Evolutionary conservation across 2,329 filamentous ascomycete species (phyloP).

Genomic region (Botrytis aclada): DNA sequence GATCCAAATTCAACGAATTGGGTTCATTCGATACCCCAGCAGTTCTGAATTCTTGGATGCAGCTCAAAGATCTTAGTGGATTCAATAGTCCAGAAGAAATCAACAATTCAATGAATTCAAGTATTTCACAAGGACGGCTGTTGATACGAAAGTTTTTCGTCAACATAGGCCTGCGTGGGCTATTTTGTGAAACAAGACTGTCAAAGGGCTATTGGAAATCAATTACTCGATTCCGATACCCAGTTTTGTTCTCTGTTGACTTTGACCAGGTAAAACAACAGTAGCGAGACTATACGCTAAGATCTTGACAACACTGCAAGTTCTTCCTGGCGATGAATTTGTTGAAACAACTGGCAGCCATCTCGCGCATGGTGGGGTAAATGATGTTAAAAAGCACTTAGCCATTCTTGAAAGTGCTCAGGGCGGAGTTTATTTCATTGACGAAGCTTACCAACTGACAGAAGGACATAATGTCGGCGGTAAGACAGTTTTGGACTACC

Average conservation of each 20-base stretch:
- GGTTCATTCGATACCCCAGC: neutral
- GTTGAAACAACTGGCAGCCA: slow-evolving; percentile 66
- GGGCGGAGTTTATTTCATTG: slow-evolving; percentile 74
- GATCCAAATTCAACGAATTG: neutral
- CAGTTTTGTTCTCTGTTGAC: slow-evolving; percentile 33
- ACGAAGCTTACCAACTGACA: slow-evolving; percentile 74
- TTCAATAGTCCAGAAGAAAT: neutral
- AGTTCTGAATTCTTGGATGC: neutral
- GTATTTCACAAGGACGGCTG: neutral
- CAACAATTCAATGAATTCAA: neutral
- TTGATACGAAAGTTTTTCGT: neutral
- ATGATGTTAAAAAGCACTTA: slow-evolving; percentile 54
- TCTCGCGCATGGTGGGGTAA: slow-evolving; percentile 60
- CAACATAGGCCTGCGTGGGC: neutral
- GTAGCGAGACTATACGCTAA: slow-evolving; percentile 68
- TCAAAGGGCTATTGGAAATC: neutral
- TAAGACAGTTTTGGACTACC: slow-evolving; percentile 62
- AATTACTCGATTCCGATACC: neutral
- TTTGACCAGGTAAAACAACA: slow-evolving; percentile 66
- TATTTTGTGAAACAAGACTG: neutral
- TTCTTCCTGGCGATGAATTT: slow-evolving; percentile 58
- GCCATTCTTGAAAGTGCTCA: slow-evolving; percentile 56
- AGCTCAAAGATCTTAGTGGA: neutral
- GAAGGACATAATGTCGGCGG: slow-evolving; percentile 57
- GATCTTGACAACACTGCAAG: slow-evolving; percentile 60